Evolutionary conservation across 371 early-diverging fungal genomes (phyloP), one percentile per base, ranked within the genome.

Genomic region (Lichtheimia ornata): DNA sequence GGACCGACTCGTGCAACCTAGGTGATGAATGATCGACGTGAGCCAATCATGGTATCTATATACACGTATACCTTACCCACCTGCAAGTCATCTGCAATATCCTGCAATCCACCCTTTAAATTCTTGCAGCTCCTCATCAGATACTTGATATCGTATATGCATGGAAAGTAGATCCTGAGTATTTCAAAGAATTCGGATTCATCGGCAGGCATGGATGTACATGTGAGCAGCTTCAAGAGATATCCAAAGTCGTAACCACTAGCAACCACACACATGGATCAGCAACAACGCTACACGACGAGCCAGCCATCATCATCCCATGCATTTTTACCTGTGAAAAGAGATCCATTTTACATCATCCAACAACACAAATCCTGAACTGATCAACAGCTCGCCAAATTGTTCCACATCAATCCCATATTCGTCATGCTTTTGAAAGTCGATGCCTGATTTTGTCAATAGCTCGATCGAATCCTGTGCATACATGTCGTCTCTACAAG

Each of bases 181-280:
- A 93, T 74, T n/a, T 93, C 90, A 73, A 97, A 99, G 73, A 99
- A 99, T 22, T 91, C 94, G 15, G 84, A 72, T 73, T 99, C 98
- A 65, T 95, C 94, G 51, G 93, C 88, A 2, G 99, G 99, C 67
- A 99, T 82, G 17, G 90, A 79, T 20, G 88, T 83, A 66, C 97
- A 95, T 12, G 99, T 97, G 22, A 99, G 77, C 43, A 99, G 84
- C 76, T 99, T 99, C 44, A 99, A 79, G 35, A 99, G 81, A 71
- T 99, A 99, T 14, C 99, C 99, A 87, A 99, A 99, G 77, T 99
- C 99, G 73, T 99, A 99, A 1, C 97, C 96, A 79, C 96, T 93
- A 61, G 13, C 50, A 27, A 58, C 27, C 14, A 35, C n/a, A n/a
- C 58, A 20, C 55, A 56, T 41, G 13, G 28, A 52, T 41, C 4